Evolutionary conservation across 139 green algal species (phyloP).

Genomic region (Nannochloris sp.): DNA sequence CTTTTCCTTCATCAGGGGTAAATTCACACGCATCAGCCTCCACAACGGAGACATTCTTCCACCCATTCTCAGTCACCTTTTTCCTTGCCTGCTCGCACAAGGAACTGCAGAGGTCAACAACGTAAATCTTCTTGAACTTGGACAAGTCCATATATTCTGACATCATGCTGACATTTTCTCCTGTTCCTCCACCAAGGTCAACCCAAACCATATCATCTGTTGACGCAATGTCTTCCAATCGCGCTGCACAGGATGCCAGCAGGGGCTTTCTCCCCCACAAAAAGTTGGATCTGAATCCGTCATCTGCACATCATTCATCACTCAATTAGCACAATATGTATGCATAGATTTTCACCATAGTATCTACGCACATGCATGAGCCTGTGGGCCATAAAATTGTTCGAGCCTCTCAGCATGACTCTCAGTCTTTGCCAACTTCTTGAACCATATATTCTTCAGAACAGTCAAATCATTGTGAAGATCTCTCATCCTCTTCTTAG

Average conservation of each 20-base stretch:
- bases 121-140: constrained; percentile 88
- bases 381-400: constrained; percentile 74
- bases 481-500: constrained; percentile 17
- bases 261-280: constrained; percentile 86
- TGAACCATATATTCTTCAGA: constrained; percentile 81
- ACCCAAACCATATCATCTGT: constrained; percentile 70
- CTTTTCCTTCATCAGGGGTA: constrained; percentile 45
- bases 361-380: constrained; percentile 46
- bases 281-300: constrained; percentile 87
- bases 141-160: constrained; percentile 75
- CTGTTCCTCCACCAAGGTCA: constrained; percentile 87
- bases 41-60: constrained; percentile 89
- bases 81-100: constrained; percentile 77
- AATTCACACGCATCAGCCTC: constrained; percentile 90
- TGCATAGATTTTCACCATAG: background rate
- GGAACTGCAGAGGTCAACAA: constrained; percentile 89
- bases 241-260: constrained; percentile 78
- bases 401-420: constrained; percentile 74
- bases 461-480: constrained; percentile 63
- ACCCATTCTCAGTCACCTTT: constrained; percentile 71
- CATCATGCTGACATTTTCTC: constrained; percentile 95
- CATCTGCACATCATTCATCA: constrained; percentile 58
- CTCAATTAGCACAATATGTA: too few relatives aligned
- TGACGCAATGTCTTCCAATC: constrained; percentile 38
- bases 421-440: constrained; percentile 31